Percentiles rank a stretch among this genome's conserved stretches.
Conservation (phyloP, 805 yeast genomes). For the Candida endomychidarum region DNA sequence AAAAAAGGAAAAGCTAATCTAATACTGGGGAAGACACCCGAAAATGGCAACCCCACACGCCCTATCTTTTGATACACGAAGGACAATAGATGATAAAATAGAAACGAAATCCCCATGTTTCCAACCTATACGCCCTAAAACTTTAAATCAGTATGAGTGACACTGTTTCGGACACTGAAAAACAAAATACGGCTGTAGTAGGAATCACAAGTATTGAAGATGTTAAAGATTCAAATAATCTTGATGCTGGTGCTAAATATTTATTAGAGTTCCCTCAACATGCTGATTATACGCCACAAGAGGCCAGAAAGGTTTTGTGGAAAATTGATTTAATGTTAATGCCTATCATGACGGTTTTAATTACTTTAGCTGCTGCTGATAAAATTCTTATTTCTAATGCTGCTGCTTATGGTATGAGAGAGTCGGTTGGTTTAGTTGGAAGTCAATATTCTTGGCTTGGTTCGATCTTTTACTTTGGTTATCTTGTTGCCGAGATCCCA, state of each 20-base stretch:
- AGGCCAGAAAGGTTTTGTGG: slow-evolving; percentile 18
- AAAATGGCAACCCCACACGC: no score
- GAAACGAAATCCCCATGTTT: no score
- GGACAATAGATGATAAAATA: no score
- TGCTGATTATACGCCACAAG: slow-evolving; percentile 19
- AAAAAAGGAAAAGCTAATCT: background rate
- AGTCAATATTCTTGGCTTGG: slow-evolving; percentile 35
- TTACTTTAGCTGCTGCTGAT: slow-evolving; percentile 34
- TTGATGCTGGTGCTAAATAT: slow-evolving; percentile 24
- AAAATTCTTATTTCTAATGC: slow-evolving; percentile 21
- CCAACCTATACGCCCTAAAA: no score
- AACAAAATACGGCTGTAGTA: background rate
- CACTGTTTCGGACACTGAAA: slow-evolving; percentile 6
- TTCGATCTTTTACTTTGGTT: slow-evolving; percentile 53
- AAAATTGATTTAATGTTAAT: slow-evolving; percentile 25
- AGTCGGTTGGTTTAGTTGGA: slow-evolving; percentile 26
- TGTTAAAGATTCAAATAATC: slow-evolving; percentile 1
- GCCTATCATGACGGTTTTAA: slow-evolving; percentile 25
- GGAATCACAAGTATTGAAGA: slow-evolving; percentile 7
- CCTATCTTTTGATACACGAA: no score
- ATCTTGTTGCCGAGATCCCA: slow-evolving; percentile 31
- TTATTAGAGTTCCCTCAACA: slow-evolving; percentile 21
- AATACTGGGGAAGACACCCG: no score
- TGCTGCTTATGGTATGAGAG: slow-evolving; percentile 37
- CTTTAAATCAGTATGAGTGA: slow-evolving; percentile 7